Percentiles rank a stretch among this genome's conserved stretches.
Conservation (phyloP, 2,329 filamentous ascomycete species). For the Aspergillus fumigatus region DNA sequence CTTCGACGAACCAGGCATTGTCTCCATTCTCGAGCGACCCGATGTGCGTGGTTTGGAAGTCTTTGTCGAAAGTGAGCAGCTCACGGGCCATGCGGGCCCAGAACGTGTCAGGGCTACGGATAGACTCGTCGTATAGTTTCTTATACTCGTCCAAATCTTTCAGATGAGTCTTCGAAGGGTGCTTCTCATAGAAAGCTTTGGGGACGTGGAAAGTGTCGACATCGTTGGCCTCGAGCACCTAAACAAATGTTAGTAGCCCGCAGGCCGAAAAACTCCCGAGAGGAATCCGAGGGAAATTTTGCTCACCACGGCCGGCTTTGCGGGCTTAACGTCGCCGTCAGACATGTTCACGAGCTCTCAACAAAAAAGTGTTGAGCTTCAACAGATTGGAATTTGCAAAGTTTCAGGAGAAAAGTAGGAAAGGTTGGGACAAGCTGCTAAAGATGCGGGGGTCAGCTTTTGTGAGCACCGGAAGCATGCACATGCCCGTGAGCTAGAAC, state of each 20-base stretch:
- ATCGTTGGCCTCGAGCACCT: conserved; percentile 45
- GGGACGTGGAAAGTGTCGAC: conserved; percentile 53
- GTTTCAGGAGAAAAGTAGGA: background rate
- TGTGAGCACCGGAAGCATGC: background rate
- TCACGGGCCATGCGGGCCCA: conserved; percentile 85
- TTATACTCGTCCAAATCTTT: conserved; percentile 59
- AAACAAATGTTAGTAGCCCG: conserved; percentile 11
- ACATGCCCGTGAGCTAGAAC: conserved; percentile 12
- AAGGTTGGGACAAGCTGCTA: background rate
- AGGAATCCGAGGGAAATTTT: background rate
- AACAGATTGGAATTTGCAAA: background rate
- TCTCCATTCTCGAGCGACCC: conserved; percentile 77
- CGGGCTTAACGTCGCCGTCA: conserved; percentile 29
- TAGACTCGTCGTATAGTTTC: conserved; percentile 72
- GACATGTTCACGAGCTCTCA: conserved; percentile 30
- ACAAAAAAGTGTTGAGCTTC: background rate
- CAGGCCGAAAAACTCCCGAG: background rate
- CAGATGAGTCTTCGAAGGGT: conserved; percentile 57
- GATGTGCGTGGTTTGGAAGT: conserved; percentile 83
- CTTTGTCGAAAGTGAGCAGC: conserved; percentile 80
- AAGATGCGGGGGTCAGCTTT: background rate
- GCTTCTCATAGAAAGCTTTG: conserved; percentile 54
- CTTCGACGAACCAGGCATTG: conserved; percentile 91
- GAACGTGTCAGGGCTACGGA: conserved; percentile 82
- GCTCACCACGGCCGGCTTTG: conserved; percentile 40